A percentile compares a stretch with the other conserved stretches of the same genome.
These are phyloP conservation scores for Trametes versicolor DNA, from an alignment of 1,284 basidiomycete genomes.

Conservation along the genomic window DNA sequence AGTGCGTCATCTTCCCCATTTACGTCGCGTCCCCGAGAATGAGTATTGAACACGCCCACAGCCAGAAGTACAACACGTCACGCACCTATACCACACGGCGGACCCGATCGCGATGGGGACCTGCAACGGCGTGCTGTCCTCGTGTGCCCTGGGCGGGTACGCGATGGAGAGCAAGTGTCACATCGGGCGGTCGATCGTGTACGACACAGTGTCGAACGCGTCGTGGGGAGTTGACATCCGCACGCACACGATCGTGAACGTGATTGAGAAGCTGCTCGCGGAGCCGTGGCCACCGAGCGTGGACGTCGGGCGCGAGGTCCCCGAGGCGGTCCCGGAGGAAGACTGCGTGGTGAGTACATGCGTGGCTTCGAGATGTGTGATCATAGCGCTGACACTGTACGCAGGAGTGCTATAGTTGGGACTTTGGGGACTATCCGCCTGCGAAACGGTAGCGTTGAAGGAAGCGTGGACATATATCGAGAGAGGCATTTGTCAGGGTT, in stretches of 20 bases:
- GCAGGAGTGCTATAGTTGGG: constrained; percentile 81
- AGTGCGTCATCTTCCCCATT: constrained; percentile 50
- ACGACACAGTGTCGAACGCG: constrained; percentile 89
- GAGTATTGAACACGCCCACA: constrained; percentile 57
- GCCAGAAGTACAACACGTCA: constrained; percentile 80
- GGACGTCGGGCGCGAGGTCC: constrained; percentile 68
- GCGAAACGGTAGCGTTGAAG: not conserved
- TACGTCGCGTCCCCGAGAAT: not conserved
- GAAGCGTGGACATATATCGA: not conserved
- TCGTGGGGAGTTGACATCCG: constrained; percentile 88
- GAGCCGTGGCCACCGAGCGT: constrained; percentile 79
- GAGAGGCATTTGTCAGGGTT: not conserved
- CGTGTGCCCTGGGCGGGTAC: constrained; percentile 79
- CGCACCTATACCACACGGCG: constrained; percentile 88
- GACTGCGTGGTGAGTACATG: constrained; percentile 69
- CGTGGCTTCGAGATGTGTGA: not conserved
- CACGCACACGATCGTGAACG: constrained; percentile 83
- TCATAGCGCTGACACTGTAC: not conserved
- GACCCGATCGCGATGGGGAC: constrained; percentile 89
- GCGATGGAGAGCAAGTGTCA: constrained; percentile 89
- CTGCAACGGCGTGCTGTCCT: constrained; percentile 80
- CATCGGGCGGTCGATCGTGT: constrained; percentile 85
- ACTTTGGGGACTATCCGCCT: constrained; percentile 56
- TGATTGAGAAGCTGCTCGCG: constrained; percentile 82
- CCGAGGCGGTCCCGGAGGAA: constrained; percentile 56